Evolutionary conservation across 2,329 filamentous ascomycete species (phyloP).

Genomic region (Fusarium oligoseptatum): DNA sequence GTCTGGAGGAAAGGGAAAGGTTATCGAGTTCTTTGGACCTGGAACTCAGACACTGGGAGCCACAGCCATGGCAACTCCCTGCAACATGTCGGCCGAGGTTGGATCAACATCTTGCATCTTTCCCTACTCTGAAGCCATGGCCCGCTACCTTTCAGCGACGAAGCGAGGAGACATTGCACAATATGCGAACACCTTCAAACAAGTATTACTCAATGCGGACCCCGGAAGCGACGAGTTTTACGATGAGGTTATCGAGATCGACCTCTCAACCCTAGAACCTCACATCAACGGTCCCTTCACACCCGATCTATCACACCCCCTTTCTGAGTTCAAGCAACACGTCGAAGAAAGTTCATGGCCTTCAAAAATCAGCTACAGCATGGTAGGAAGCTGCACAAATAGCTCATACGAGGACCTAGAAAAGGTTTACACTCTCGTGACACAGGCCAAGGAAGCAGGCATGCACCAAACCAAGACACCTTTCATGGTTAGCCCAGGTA

Average conservation of each 20-base stretch:
- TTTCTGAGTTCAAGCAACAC: not conserved
- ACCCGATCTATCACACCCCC: not conserved
- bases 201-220: not conserved
- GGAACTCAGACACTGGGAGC: conserved; percentile 49
- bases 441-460: conserved; percentile 49
- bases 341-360: conserved; percentile 46
- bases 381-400: conserved; percentile 54
- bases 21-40: conserved; percentile 54
- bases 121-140: conserved; percentile 51
- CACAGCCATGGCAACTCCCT: conserved; percentile 54
- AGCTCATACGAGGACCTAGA: conserved; percentile 54
- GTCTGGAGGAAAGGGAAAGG: conserved; percentile 51
- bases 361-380: conserved; percentile 44
- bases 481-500: conserved; percentile 51
- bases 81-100: conserved; percentile 55
- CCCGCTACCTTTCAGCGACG: conserved; percentile 49
- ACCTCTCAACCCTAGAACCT: conserved; percentile 38
- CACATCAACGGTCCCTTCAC: not conserved
- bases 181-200: not conserved
- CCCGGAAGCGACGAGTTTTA: conserved; percentile 48
- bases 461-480: conserved; percentile 46
- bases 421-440: conserved; percentile 46
- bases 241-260: conserved; percentile 52
- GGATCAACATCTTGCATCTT: conserved; percentile 55
- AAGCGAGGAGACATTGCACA: conserved; percentile 43